Conservation (phyloP, 176 grass and related monocot genomes). For the Tillandsia leiboldiana region DNA sequence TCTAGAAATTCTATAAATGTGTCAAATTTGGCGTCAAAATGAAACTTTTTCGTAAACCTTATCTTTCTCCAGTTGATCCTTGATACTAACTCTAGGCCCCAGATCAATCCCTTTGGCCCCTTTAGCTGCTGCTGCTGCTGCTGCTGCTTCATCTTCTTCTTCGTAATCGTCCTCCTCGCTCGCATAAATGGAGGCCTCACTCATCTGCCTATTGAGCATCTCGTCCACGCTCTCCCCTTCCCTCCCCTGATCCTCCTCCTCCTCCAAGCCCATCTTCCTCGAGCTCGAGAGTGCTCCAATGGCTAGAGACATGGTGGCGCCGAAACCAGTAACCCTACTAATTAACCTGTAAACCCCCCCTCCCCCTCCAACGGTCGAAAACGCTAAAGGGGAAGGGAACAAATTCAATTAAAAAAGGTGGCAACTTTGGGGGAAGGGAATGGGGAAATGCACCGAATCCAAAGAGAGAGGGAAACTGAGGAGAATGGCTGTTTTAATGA, state of each 20-base stretch:
- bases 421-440: no score
- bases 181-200: not conserved
- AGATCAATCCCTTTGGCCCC: conserved; percentile 7
- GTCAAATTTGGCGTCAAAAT: not conserved
- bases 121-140: not conserved
- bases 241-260: not conserved
- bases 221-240: not conserved
- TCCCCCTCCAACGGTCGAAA: no score
- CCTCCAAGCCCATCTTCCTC: conserved; percentile 17
- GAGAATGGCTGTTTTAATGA: no score
- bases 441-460: no score
- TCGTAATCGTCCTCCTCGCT: conserved; percentile 12
- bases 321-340: no score
- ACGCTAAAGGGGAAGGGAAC: no score
- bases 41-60: conserved; percentile 1
- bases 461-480: no score
- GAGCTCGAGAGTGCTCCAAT: conserved; percentile 12
- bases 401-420: no score
- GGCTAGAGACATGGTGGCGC: conserved; percentile 9
- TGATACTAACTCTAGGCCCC: conserved; percentile 21
- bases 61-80: conserved; percentile 25
- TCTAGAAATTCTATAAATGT: no score
- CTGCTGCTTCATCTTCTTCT: not conserved
- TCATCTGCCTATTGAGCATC: not conserved
- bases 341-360: no score